A percentile compares a stretch with the other conserved stretches of the same genome.
These are phyloP conservation scores for Pythium periplocum DNA, from an alignment of 352 stramenopile species.

Conservation along the genomic window DNA sequence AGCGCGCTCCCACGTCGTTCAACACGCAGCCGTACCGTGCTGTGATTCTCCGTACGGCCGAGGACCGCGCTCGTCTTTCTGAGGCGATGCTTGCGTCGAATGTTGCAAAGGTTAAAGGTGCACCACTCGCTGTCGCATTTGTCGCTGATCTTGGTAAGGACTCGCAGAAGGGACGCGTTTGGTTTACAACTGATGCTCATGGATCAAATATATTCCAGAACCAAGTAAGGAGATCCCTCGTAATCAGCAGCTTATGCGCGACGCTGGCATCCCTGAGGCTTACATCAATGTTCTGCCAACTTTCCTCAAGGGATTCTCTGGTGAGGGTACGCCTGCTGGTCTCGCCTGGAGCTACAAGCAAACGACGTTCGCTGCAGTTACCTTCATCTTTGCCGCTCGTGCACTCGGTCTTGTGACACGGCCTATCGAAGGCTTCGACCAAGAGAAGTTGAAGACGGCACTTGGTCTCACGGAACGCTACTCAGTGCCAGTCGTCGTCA, in stretches of 20 bases:
- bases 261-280: constrained; percentile 33
- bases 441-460: constrained; percentile 21
- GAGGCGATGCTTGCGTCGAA: not conserved
- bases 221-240: constrained; percentile 55
- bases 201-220: constrained; percentile 23
- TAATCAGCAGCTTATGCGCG: constrained; percentile 53
- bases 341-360: constrained; percentile 34
- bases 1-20: constrained; percentile 2
- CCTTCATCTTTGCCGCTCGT: constrained; percentile 27
- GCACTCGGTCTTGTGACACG: constrained; percentile 27
- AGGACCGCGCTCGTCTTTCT: not conserved
- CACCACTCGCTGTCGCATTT: constrained; percentile 65
- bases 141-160: constrained; percentile 36
- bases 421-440: constrained; percentile 32
- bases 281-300: constrained; percentile 19
- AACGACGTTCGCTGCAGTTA: constrained; percentile 27
- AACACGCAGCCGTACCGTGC: constrained; percentile 7
- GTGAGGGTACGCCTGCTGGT: constrained; percentile 14
- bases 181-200: not conserved
- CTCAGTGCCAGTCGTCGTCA: constrained; percentile 29
- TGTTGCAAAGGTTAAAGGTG: constrained; percentile 34
- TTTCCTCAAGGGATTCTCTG: constrained; percentile 22
- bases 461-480: constrained; percentile 32
- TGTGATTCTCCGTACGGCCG: not conserved
- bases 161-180: not conserved